phyloP scores from a whole-genome alignment of 108 stramenopile genomes.

The Fragilariopsis cylindrus region DNA sequence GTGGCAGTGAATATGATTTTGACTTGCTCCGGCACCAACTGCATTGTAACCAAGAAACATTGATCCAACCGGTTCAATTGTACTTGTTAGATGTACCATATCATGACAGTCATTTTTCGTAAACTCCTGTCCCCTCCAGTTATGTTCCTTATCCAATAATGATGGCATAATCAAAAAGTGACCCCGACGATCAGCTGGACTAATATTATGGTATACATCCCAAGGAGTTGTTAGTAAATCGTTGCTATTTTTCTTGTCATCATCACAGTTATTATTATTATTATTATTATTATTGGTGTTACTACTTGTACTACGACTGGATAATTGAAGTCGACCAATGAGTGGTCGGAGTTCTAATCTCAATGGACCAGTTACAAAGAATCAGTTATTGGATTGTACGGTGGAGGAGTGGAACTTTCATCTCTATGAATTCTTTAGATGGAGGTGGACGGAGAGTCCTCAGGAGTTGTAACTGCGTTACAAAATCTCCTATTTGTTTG shows the following conservation, averaged over 20 bases:
- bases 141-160: constrained; percentile 18
- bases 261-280: not conserved
- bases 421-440: constrained; percentile 33
- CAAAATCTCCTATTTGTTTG: constrained; percentile 37
- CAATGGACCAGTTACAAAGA: constrained; percentile 55
- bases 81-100: constrained; percentile 42
- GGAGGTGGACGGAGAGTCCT: constrained; percentile 60
- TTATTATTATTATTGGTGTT: not conserved
- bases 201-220: constrained; percentile 63
- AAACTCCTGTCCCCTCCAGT: constrained; percentile 61
- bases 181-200: constrained; percentile 57
- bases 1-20: constrained; percentile 70
- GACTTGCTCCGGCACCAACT: constrained; percentile 61
- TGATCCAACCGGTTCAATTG: constrained; percentile 45
- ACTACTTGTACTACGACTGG: not conserved
- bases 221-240: constrained; percentile 24
- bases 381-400: constrained; percentile 46
- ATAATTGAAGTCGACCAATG: constrained; percentile 23
- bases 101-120: constrained; percentile 43
- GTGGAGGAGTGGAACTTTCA: constrained; percentile 46
- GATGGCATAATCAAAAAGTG: constrained; percentile 58
- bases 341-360: constrained; percentile 42
- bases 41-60: constrained; percentile 50
- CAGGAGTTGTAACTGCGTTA: constrained; percentile 54
- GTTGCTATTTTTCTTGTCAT: not conserved